Evolutionary conservation across 257 asterid species (phyloP).

Genomic region (Ajuga chamaepitys): DNA sequence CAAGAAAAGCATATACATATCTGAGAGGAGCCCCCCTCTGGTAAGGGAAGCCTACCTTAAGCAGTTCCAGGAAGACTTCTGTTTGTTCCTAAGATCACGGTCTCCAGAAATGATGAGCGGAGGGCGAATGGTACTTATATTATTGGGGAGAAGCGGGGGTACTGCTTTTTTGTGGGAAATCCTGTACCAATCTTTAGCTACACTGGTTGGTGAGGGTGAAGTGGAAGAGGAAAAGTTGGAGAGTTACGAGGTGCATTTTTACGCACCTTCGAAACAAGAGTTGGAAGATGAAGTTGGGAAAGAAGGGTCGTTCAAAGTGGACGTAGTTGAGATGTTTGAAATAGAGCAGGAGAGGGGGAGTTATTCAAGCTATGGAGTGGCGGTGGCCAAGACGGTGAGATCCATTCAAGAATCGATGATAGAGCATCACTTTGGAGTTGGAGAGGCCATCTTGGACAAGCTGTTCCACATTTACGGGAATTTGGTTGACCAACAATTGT

Average conservation of each 20-base stretch:
- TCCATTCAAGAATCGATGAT: slow-evolving; percentile 75
- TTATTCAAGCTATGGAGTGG: slow-evolving; percentile 44
- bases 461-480: slow-evolving; percentile 50
- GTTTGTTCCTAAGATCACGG: slow-evolving; percentile 51
- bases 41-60: slow-evolving; percentile 39
- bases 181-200: slow-evolving; percentile 44
- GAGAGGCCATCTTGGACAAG: slow-evolving; percentile 36
- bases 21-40: slow-evolving; percentile 45
- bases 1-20: slow-evolving; percentile 62
- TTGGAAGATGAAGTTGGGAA: slow-evolving; percentile 41
- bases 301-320: slow-evolving; percentile 53
- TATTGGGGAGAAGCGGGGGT: slow-evolving; percentile 54
- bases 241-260: slow-evolving; percentile 71
- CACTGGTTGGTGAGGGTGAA: slow-evolving; percentile 47
- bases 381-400: slow-evolving; percentile 68
- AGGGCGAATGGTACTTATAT: slow-evolving; percentile 64
- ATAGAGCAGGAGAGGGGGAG: slow-evolving; percentile 30
- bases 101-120: slow-evolving; percentile 51
- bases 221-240: slow-evolving; percentile 54
- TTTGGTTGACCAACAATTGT: slow-evolving; percentile 53
- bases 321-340: slow-evolving; percentile 44
- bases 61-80: slow-evolving; percentile 62
- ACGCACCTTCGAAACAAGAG: slow-evolving; percentile 66
- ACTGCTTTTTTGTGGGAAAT: slow-evolving; percentile 63
- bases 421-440: slow-evolving; percentile 64